Conservation (phyloP, 2,329 filamentous ascomycete genomes). For the Cladosporium oxysporum region DNA sequence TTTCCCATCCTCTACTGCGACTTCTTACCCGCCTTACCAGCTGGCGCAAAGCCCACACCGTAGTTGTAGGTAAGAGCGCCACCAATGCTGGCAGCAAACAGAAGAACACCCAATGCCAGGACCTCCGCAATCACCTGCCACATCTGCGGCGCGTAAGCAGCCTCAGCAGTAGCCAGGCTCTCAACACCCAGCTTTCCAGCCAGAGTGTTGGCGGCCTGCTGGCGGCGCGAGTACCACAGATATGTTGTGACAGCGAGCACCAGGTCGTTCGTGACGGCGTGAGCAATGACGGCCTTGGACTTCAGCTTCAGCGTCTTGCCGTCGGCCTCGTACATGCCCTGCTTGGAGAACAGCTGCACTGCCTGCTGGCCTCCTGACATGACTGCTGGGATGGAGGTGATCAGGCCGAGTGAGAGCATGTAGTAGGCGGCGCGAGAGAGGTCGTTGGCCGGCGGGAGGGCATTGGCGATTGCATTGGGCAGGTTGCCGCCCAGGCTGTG, state of each 20-base stretch:
- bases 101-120: conserved; percentile 37
- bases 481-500: conserved; percentile 39
- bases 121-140: conserved; percentile 43
- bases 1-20: conserved; percentile 20
- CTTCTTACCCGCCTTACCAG: conserved; percentile 33
- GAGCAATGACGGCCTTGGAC: conserved; percentile 44
- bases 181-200: conserved; percentile 33
- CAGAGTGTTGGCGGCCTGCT: conserved; percentile 30
- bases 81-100: conserved; percentile 47
- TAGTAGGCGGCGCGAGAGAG: conserved; percentile 47
- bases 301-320: conserved; percentile 42
- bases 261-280: conserved; percentile 47
- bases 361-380: conserved; percentile 41
- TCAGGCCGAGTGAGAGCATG: conserved; percentile 44
- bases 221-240: conserved; percentile 46
- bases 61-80: conserved; percentile 48
- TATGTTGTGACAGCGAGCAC: conserved; percentile 42
- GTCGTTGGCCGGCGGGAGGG: conserved; percentile 38
- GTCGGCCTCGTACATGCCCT: conserved; percentile 43
- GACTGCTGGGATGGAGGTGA: conserved; percentile 38
- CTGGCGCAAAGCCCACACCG: conserved; percentile 45
- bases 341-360: conserved; percentile 44
- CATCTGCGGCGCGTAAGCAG: conserved; percentile 38
- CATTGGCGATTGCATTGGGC: conserved; percentile 34
- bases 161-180: conserved; percentile 25